Base-by-base conservation (phyloP, 2,329 filamentous ascomycete species). In the Immersiporthe knoxdaviesiana region DNA sequence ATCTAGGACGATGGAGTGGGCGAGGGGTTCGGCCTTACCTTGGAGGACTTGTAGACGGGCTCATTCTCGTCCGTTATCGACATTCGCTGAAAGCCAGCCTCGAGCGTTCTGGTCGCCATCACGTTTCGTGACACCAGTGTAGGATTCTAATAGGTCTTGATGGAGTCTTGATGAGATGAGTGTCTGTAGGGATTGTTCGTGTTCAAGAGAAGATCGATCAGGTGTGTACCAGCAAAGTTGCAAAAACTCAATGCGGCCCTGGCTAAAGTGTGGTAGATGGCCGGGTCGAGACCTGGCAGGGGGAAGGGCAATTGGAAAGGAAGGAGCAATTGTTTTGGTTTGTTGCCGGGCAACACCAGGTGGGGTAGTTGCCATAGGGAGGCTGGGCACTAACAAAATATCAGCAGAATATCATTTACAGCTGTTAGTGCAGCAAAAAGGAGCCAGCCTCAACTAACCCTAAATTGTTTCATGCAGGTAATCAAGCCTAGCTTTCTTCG, bases 51-150 rank as follows among this genome's bases (percentile, higher is more conserved):
- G 78, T 92, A 90, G 35, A 78, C 72, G 72, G 83, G 81, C 70
- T 93, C 91, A 77, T 95, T 97, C 81, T 97, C 94, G 77, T 97
- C 94, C 75, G 92, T 91, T 72, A 97, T 92, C 27, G 92, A 91
- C 82, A 97, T 88, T 80, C 90, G 91, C 88, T 97, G 94, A 77
- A 98, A 93, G 75, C 92, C 92, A 81, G 92, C 85, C 82, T 97
- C 95, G 61, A 98, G 85, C 65, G 88, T 89, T 74, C 92, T 88
- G 73, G 94, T 63, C 24, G 67, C 88, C 92, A 95, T 90, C 70
- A 72, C 74, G 67, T 62, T 65, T 60, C 62, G 37, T 44, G 58
- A 39, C 41, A 50, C 58, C 32, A 58, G 32, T 27, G n/a, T 41
- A 39, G 41, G 52, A n/a, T 11, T 1, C 30, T 24, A 37, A 10